These are phyloP conservation scores for Chamaecrista fasciculata DNA, from an alignment of 306 rosid species.

Conservation along the genomic window DNA sequence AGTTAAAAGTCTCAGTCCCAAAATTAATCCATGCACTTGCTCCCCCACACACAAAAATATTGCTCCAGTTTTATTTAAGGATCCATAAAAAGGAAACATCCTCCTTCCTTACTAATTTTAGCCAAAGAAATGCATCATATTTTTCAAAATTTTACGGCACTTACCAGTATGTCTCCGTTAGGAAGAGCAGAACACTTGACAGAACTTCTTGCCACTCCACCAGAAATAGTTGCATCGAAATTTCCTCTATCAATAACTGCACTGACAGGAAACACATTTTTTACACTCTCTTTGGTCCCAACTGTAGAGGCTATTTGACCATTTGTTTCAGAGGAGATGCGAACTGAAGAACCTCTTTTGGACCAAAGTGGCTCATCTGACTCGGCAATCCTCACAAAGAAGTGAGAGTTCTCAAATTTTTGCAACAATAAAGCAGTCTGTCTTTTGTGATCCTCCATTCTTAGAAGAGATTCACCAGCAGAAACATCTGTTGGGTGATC, in stretches of 20 bases:
- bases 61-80: neutral
- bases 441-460: conserved; percentile 83
- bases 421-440: conserved; percentile 70
- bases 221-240: conserved; percentile 77
- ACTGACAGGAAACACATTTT: conserved; percentile 43
- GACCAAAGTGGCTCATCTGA: conserved; percentile 85
- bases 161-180: conserved; percentile 96
- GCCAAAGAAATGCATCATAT: conserved; percentile 22
- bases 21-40: neutral
- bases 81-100: neutral
- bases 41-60: neutral
- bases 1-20: neutral
- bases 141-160: conserved; percentile 44
- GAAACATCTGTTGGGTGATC: conserved; percentile 48
- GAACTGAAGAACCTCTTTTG: conserved; percentile 46
- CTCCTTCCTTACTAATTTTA: neutral
- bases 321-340: conserved; percentile 43
- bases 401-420: conserved; percentile 83
- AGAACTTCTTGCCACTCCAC: conserved; percentile 86
- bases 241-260: conserved; percentile 82
- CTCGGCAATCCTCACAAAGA: conserved; percentile 92
- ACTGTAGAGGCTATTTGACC: conserved; percentile 34
- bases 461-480: conserved; percentile 78
- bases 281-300: conserved; percentile 45
- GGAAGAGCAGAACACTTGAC: conserved; percentile 85